These are phyloP conservation scores for Phaeoacremonium minimum DNA, from an alignment of 2,329 filamentous ascomycete genomes.

Conservation along the genomic window DNA sequence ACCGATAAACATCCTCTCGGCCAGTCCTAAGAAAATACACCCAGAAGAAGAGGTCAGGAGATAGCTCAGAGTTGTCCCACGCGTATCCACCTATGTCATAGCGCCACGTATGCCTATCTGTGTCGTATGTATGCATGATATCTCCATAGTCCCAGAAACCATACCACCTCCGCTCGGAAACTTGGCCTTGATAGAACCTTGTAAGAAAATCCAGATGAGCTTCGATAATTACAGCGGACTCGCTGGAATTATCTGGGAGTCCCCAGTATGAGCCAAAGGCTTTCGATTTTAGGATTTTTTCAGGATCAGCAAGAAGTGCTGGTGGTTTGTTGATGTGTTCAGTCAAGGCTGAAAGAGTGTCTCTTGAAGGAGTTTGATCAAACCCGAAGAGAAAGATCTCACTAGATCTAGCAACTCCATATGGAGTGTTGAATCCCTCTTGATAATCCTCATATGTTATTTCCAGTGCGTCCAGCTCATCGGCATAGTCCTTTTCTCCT, in stretches of 20 bases:
- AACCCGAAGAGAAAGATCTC: constrained; percentile 52
- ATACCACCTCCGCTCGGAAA: constrained; percentile 57
- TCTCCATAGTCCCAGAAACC: constrained; percentile 61
- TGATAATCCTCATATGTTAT: constrained; percentile 64
- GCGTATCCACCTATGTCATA: constrained; percentile 62
- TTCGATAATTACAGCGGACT: constrained; percentile 37
- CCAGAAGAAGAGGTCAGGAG: constrained; percentile 60
- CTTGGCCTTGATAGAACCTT: constrained; percentile 49
- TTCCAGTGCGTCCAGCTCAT: constrained; percentile 55
- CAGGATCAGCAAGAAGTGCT: constrained; percentile 40
- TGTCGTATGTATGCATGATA: constrained; percentile 59
- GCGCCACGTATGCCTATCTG: constrained; percentile 54
- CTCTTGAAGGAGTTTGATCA: constrained; percentile 43
- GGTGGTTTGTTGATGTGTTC: constrained; percentile 47
- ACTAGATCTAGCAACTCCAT: constrained; percentile 54
- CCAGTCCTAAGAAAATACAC: constrained; percentile 57
- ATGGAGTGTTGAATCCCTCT: constrained; percentile 46
- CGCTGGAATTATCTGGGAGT: constrained; percentile 23
- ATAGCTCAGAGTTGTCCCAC: constrained; percentile 63
- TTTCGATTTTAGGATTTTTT: constrained; percentile 45
- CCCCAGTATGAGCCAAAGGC: constrained; percentile 54
- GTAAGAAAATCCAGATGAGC: constrained; percentile 50
- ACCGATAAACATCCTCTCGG: constrained; percentile 49
- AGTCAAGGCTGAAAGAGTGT: constrained; percentile 37
- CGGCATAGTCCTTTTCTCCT: constrained; percentile 47